Conservation (phyloP, 2,329 filamentous ascomycete genomes). For the Diaporthe vexans region DNA sequence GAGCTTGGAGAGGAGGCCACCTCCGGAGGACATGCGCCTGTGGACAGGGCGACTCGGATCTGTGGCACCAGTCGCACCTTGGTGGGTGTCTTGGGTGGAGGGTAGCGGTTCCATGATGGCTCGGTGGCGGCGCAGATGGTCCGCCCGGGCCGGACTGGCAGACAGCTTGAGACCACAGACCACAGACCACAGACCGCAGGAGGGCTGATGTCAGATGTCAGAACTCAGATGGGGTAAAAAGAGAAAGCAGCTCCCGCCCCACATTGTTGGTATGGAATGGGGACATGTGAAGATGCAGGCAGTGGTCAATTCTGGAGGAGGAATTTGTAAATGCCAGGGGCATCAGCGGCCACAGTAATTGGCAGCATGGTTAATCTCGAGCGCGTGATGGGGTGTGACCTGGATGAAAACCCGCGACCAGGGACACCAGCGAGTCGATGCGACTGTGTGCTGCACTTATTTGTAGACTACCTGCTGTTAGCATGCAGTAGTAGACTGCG, state of each 20-base stretch:
- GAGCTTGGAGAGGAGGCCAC: slow-evolving; percentile 76
- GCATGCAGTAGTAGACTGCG: not conserved
- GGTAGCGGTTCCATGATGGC: slow-evolving; percentile 39
- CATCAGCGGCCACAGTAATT: slow-evolving; percentile 14
- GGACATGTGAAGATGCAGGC: slow-evolving; percentile 6
- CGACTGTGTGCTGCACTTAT: slow-evolving; percentile 24
- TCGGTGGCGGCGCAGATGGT: slow-evolving; percentile 24
- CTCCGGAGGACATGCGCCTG: slow-evolving; percentile 62
- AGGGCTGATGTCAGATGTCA: slow-evolving; percentile 35
- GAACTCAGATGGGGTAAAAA: slow-evolving; percentile 26
- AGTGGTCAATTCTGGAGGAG: slow-evolving; percentile 17
- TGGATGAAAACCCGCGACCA: slow-evolving; percentile 23
- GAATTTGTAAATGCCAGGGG: slow-evolving; percentile 29
- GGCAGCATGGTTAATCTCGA: slow-evolving; percentile 20
- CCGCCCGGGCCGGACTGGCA: slow-evolving; percentile 30
- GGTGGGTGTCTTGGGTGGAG: slow-evolving; percentile 34
- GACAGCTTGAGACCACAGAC: slow-evolving; percentile 39
- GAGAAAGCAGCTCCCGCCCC: slow-evolving; percentile 24
- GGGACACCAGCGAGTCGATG: slow-evolving; percentile 11
- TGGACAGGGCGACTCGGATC: slow-evolving; percentile 34
- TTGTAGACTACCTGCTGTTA: not conserved
- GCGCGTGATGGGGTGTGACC: not conserved
- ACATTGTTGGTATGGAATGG: slow-evolving; percentile 33
- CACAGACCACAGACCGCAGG: slow-evolving; percentile 21
- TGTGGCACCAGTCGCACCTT: slow-evolving; percentile 22